These are phyloP conservation scores for Moesziomyces aphidis DNA, from an alignment of 1,284 basidiomycete species.

Conservation along the genomic window DNA sequence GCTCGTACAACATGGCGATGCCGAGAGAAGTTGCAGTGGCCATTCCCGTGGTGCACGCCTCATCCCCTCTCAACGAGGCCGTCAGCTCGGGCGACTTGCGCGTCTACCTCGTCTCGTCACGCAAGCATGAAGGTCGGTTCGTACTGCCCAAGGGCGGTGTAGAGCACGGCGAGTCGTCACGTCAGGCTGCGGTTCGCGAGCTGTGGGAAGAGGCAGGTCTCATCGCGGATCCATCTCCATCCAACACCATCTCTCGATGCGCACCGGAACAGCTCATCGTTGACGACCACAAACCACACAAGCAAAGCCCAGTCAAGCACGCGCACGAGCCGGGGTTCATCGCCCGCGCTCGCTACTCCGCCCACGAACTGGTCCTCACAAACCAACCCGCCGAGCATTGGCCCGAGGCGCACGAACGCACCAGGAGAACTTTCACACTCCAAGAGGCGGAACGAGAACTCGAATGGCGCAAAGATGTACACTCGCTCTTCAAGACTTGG, in stretches of 20 bases:
- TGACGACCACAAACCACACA: constrained; percentile 60
- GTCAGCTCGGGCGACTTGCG: not conserved
- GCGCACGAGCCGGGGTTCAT: constrained; percentile 36
- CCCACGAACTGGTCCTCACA: constrained; percentile 44
- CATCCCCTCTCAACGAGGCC: not conserved
- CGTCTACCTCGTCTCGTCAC: constrained; percentile 58
- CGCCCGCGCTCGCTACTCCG: constrained; percentile 51
- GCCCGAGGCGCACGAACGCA: constrained; percentile 56
- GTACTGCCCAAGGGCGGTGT: constrained; percentile 65
- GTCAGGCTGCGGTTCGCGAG: constrained; percentile 57
- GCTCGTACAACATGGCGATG: constrained; percentile 2
- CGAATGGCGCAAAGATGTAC: constrained; percentile 55
- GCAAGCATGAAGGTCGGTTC: constrained; percentile 55
- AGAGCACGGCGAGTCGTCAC: constrained; percentile 52
- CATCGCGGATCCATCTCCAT: constrained; percentile 4
- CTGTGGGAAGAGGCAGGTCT: constrained; percentile 61
- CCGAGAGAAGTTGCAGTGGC: constrained; percentile 53
- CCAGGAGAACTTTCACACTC: constrained; percentile 35
- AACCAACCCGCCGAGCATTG: constrained; percentile 24
- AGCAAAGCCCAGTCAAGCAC: constrained; percentile 32
- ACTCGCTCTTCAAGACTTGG: constrained; percentile 33
- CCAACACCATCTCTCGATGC: constrained; percentile 9
- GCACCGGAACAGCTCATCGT: constrained; percentile 5
- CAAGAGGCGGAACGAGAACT: constrained; percentile 44
- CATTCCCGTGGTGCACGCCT: constrained; percentile 25